Evolutionary conservation across 805 yeast genomes (phyloP), one percentile per base, ranked within the genome.

Genomic region (Starmera pachycereana): DNA sequence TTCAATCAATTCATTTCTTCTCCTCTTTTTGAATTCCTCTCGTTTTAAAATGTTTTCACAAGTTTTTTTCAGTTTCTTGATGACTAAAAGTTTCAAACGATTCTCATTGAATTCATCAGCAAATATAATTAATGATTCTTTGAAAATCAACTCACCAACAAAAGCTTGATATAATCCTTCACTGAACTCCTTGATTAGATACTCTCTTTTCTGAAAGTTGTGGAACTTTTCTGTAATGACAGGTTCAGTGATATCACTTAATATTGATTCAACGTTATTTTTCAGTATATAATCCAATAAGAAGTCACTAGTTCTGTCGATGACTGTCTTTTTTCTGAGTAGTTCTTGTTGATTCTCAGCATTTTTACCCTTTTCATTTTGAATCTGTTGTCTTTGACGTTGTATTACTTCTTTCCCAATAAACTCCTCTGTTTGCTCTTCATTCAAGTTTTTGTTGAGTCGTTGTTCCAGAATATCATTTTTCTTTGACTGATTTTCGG

Each of bases 91-190:
- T 43, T 65, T 67, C 22, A 74, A 37, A 3, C 48, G 49, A 8
- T 40, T 49, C 1, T 59, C 47, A 35, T 69, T 54, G 34, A 65
- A 53, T 2, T 44, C 29, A n/a, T 63, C 69, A 0, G 92, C 82
- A 35, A 60, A 57, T 3, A 63, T 53, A 27, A 70, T 70, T 33
- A 70, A 50, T 0, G 64, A 57, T 4, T 61, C 54, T 32, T 70
- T 56, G 49, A 67, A 75, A 0, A 74, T 52, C 32, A 71, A 63
- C 46, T 82, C 89, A 35, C 72, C 67, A 33, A 84, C 51, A 48
- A 83, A 79, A 0, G 89, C 84, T 13, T 57, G 51, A 45, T 63
- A 81, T 1, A 84, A 53, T 33, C 77, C 83, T 1, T 56, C 50
- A 2, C 78, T 52, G n/a, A 80, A 58, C 0, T 57, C 42, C 0